These are phyloP conservation scores for Penicilliopsis zonata DNA, from an alignment of 495 filamentous ascomycete genomes.

Conservation along the genomic window DNA sequence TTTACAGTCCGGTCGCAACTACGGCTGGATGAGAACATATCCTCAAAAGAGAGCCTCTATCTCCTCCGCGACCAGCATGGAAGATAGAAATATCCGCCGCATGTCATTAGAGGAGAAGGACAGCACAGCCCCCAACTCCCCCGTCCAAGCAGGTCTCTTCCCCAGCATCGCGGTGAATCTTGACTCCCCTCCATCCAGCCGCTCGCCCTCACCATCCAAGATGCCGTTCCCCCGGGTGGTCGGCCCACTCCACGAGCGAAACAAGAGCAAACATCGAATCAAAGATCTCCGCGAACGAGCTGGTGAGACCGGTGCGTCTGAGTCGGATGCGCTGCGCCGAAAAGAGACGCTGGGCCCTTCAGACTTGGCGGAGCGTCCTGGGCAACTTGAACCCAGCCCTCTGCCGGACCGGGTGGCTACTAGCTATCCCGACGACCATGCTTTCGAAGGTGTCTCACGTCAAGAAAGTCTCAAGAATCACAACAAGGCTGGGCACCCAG, in stretches of 20 bases:
- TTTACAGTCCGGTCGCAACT: background rate
- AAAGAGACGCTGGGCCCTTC: slow-evolving; percentile 4
- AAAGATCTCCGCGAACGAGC: slow-evolving; percentile 9
- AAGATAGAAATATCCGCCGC: slow-evolving; percentile 22
- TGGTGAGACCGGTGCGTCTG: slow-evolving; percentile 13
- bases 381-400: slow-evolving; percentile 19
- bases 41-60: slow-evolving; percentile 17
- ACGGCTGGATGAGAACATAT: background rate
- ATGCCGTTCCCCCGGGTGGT: slow-evolving; percentile 33
- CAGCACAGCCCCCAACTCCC: slow-evolving; percentile 35
- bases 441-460: slow-evolving; percentile 5
- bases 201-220: slow-evolving; percentile 38
- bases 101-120: slow-evolving; percentile 37
- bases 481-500: slow-evolving; percentile 15
- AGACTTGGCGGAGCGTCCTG: slow-evolving; percentile 7
- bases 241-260: slow-evolving; percentile 29
- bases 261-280: slow-evolving; percentile 24
- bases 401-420: slow-evolving; percentile 18
- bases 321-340: slow-evolving; percentile 10
- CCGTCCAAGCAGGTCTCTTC: slow-evolving; percentile 30
- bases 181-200: slow-evolving; percentile 40
- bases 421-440: slow-evolving; percentile 15
- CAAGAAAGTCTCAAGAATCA: slow-evolving; percentile 11
- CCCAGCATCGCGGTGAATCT: slow-evolving; percentile 47
- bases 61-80: slow-evolving; percentile 25